Conservation (phyloP, 2,329 filamentous ascomycete genomes). For the Trichophyton simii region DNA sequence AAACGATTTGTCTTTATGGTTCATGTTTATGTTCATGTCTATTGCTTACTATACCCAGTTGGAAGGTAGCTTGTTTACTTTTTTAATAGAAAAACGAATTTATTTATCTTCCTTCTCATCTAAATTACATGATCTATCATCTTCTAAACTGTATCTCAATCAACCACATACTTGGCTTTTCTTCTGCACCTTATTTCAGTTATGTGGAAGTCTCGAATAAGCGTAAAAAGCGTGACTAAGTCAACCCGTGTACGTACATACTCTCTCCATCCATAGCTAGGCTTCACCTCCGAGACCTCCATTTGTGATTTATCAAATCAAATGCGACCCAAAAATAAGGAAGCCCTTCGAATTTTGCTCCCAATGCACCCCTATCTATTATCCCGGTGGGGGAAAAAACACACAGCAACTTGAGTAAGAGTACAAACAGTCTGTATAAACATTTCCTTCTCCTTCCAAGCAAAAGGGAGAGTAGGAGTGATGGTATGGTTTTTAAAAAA, state of each 20-base stretch:
- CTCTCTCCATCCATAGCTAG: no score
- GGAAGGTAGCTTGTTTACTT: neutral
- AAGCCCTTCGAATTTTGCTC: neutral
- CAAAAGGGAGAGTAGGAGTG: neutral
- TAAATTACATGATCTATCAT: neutral
- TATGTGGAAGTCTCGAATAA: no score
- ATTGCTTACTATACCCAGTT: conserved; percentile 1
- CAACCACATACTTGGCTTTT: neutral
- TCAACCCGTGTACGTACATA: no score
- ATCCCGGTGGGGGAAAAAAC: neutral
- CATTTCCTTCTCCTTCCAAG: neutral
- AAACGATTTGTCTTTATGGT: neutral
- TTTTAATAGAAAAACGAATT: neutral
- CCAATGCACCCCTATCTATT: neutral
- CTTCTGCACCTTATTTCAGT: neutral
- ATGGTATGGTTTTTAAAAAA: neutral
- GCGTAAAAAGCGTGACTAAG: no score
- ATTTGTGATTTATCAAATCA: neutral
- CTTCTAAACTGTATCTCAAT: no score
- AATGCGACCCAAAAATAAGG: neutral
- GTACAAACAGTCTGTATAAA: neutral
- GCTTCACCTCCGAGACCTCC: no score
- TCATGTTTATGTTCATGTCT: neutral
- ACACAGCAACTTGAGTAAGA: neutral
- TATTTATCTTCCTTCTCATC: neutral